Conservation (phyloP, 805 yeast genomes). For the Starmerella bombi region DNA sequence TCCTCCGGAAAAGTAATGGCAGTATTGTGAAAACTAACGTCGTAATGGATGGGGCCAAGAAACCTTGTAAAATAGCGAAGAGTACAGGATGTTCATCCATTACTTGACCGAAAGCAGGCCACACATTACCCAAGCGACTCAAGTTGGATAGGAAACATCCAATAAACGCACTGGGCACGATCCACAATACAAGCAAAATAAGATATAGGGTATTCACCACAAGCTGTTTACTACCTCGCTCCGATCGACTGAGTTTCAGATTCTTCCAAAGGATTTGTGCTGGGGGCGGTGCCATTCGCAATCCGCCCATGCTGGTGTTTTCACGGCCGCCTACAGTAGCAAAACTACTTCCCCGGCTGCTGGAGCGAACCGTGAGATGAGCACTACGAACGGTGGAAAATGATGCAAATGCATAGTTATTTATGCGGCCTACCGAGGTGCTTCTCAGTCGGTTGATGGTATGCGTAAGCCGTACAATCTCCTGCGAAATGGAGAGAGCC, state of each 20-base stretch:
- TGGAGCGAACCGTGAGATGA: background rate
- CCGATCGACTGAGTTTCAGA: conserved; percentile 21
- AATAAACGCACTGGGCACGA: conserved; percentile 31
- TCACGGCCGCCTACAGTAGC: conserved; percentile 16
- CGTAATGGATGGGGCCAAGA: conserved; percentile 29
- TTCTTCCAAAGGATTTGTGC: conserved; percentile 30
- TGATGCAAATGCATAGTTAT: conserved; percentile 28
- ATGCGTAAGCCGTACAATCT: conserved; percentile 12
- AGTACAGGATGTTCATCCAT: conserved; percentile 22
- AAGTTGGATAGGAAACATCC: conserved; percentile 31
- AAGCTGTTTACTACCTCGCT: conserved; percentile 25
- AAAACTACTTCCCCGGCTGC: conserved; percentile 9
- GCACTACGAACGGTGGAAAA: conserved; percentile 20
- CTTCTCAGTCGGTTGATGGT: conserved; percentile 13
- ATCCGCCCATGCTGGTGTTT: background rate
- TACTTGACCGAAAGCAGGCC: conserved; percentile 26
- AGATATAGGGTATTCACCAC: conserved; percentile 27
- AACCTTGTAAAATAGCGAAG: conserved; percentile 30
- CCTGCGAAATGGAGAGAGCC: background rate
- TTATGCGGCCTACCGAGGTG: conserved; percentile 1
- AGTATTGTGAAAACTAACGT: conserved; percentile 26
- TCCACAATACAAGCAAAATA: conserved; percentile 26
- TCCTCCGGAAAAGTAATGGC: conserved; percentile 28
- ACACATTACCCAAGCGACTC: conserved; percentile 28
- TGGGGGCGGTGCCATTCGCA: conserved; percentile 27